phyloP scores from a whole-genome alignment of 2,329 filamentous ascomycete genomes.

The Aspergillus jensenii region DNA sequence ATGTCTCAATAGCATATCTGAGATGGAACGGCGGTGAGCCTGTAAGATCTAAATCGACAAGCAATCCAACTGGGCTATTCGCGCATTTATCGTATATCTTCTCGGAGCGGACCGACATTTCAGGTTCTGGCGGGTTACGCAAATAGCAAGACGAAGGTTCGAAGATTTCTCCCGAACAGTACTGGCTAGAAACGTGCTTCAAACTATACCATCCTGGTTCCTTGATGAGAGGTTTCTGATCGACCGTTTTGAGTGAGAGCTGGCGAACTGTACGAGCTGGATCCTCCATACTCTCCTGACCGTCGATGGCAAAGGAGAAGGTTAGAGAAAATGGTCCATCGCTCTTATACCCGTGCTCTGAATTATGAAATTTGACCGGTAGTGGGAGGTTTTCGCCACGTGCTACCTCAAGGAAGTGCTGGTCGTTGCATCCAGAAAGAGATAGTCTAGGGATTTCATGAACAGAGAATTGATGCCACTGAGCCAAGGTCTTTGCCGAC shows the following conservation, averaged over 20 bases:
- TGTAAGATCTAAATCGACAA: slow-evolving; percentile 83
- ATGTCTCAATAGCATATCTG: slow-evolving; percentile 68
- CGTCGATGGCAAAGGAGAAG: slow-evolving; percentile 79
- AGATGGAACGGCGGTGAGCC: slow-evolving; percentile 91
- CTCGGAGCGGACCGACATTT: slow-evolving; percentile 70
- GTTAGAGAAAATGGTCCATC: slow-evolving; percentile 70
- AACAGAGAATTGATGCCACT: slow-evolving; percentile 78
- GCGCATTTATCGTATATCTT: slow-evolving; percentile 94
- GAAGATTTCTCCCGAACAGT: slow-evolving; percentile 82
- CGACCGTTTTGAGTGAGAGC: slow-evolving; percentile 56
- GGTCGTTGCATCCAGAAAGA: slow-evolving; percentile 73
- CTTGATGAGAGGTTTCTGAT: slow-evolving; percentile 67
- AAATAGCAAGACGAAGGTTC: slow-evolving; percentile 94
- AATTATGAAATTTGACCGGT: slow-evolving; percentile 68
- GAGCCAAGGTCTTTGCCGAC: slow-evolving; percentile 59
- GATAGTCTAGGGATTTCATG: slow-evolving; percentile 78
- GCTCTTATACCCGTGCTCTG: slow-evolving; percentile 56
- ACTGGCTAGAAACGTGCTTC: slow-evolving; percentile 73
- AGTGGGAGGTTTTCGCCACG: slow-evolving; percentile 68
- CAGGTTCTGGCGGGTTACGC: slow-evolving; percentile 85
- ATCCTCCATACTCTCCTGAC: slow-evolving; percentile 67
- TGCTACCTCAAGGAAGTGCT: slow-evolving; percentile 78
- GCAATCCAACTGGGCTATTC: slow-evolving; percentile 85
- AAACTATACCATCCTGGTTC: slow-evolving; percentile 85
- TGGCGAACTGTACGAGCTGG: slow-evolving; percentile 59